These are phyloP conservation scores for Aspergillus neotritici DNA, from an alignment of 2,329 filamentous ascomycete species.

Conservation along the genomic window DNA sequence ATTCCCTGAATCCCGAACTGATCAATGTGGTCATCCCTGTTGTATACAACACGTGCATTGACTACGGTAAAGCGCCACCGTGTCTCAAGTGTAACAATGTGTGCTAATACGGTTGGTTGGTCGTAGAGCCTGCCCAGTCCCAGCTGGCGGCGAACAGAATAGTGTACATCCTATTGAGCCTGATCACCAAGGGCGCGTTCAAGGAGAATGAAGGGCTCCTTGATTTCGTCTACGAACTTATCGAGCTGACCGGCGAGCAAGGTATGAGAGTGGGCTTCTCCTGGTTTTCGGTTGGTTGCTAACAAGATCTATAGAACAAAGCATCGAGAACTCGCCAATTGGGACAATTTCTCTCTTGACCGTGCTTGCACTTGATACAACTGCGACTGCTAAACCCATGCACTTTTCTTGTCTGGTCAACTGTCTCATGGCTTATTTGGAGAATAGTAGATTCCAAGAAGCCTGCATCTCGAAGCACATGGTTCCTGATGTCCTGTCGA, in stretches of 20 bases:
- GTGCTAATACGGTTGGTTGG: conserved; percentile 13
- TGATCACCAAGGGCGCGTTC: conserved; percentile 30
- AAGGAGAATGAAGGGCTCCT: conserved; percentile 29
- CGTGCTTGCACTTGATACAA: conserved; percentile 25
- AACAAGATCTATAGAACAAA: conserved; percentile 23
- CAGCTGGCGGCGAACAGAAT: conserved; percentile 34
- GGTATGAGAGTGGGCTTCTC: conserved; percentile 19
- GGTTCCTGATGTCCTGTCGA: conserved; percentile 28
- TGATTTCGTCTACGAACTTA: conserved; percentile 35
- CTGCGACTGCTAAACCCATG: conserved; percentile 21
- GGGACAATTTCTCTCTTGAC: conserved; percentile 32
- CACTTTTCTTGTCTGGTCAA: conserved; percentile 31
- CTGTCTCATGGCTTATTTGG: conserved; percentile 31
- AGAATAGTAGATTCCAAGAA: conserved; percentile 36
- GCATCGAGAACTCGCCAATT: conserved; percentile 30
- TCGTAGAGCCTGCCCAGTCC: conserved; percentile 34
- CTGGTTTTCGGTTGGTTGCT: conserved; percentile 1
- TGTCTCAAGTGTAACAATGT: neutral
- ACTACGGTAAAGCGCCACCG: conserved; percentile 32
- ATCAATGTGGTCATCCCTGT: conserved; percentile 39
- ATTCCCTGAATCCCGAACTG: conserved; percentile 31
- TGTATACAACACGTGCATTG: conserved; percentile 43
- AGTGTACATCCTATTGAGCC: conserved; percentile 33
- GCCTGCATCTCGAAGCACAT: conserved; percentile 29
- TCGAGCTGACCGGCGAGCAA: conserved; percentile 37